phyloP scores from a whole-genome alignment of 345 rosid genomes.

The Pistacia integerrima region DNA sequence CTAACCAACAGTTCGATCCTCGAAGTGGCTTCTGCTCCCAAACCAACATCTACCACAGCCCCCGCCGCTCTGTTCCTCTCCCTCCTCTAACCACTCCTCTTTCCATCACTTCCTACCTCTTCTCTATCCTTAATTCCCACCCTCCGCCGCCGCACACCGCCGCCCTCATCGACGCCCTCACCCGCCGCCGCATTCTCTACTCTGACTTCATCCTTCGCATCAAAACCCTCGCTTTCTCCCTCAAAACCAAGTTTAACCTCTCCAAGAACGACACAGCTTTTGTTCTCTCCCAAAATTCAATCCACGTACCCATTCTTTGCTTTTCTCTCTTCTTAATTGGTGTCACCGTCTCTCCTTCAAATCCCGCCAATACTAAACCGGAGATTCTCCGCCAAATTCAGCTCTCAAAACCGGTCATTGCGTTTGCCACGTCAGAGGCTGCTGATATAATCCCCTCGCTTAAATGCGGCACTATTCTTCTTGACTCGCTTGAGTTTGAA shows the following conservation, averaged over 20 bases:
- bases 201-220: slow-evolving; percentile 38
- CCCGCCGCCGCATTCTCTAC: slow-evolving; percentile 40
- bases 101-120: slow-evolving; percentile 41
- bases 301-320: slow-evolving; percentile 53
- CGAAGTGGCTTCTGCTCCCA: slow-evolving; percentile 43
- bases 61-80: slow-evolving; percentile 35
- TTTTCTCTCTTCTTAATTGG: slow-evolving; percentile 59
- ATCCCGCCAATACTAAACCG: slow-evolving; percentile 40
- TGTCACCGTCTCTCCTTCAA: slow-evolving; percentile 49
- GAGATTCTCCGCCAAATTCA: slow-evolving; percentile 46
- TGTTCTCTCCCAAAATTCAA: slow-evolving; percentile 44
- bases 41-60: slow-evolving; percentile 43
- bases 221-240: slow-evolving; percentile 33
- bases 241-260: slow-evolving; percentile 34
- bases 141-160: slow-evolving; percentile 38
- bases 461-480: slow-evolving; percentile 24
- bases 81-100: slow-evolving; percentile 33
- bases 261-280: slow-evolving; percentile 49
- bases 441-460: slow-evolving; percentile 43
- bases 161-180: slow-evolving; percentile 44
- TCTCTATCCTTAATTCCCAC: slow-evolving; percentile 39
- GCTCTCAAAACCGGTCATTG: slow-evolving; percentile 53
- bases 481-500: slow-evolving; percentile 54
- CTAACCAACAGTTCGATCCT: slow-evolving; percentile 12
- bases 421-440: slow-evolving; percentile 40